Base-by-base conservation (phyloP, 306 rosid species). In the Vigna unguiculata region DNA sequence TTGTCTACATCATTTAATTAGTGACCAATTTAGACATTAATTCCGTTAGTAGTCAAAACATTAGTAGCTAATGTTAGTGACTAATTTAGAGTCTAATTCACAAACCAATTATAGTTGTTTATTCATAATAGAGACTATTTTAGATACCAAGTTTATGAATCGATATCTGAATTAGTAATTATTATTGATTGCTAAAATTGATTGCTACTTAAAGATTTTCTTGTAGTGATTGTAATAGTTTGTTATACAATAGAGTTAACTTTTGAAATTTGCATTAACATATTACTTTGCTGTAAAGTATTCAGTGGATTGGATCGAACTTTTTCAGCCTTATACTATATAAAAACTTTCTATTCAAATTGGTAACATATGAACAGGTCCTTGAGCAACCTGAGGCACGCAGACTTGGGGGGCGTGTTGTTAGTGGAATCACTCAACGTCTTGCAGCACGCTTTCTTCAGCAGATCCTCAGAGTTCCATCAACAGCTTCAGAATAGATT, bases 371-470 rank as follows among this genome's bases (percentile, higher is more conserved):
- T 22, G 71, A 72, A 38, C 84, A 94, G 97, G 88, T 90, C 75
- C 92, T 94, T 86, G 95, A 90, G 82, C 89, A 92, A 78, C 96
- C 91, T 2, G 97, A 94, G 84, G 96, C 91, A 30, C 98, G 92
- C 58, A 83, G 57, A 78, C 79, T 94, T 5, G 98, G 97, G 25
- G 84, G 86, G 4, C 88, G 87, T 62, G 90, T 94, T 34, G 73
- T 87, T 34, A 94, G 93, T 17, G 98, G 98, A 59, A 86, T 94
- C 74, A 89, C 95, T 57, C 98, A 88, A 69, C 97, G 95, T 8
- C 89, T 94, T 17, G 98, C 95, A 0, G 98, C 98, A 22, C 90
- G 98, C 52, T 73, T 92, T 85, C 88, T 94, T 71, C 90, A 89
- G 64, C 98, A 92, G 90, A 74, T 92, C 68, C 97, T 94, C 60